These are phyloP conservation scores for Otatea glauca DNA, from an alignment of 176 grass and related monocot species.

Conservation along the genomic window DNA sequence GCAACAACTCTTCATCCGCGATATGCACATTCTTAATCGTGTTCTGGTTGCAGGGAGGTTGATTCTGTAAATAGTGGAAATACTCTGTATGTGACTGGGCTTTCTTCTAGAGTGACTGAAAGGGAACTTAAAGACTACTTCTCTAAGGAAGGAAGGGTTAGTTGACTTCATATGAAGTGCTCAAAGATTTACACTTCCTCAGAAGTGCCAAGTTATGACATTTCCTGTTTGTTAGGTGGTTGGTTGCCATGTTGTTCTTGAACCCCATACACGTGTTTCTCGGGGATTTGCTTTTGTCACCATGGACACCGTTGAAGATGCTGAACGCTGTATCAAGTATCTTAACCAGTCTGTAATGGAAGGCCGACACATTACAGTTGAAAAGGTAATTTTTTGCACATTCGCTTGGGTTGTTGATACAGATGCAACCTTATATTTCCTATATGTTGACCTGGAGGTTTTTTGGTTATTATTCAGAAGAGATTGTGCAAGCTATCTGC, in stretches of 20 bases:
- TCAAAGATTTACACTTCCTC: not conserved
- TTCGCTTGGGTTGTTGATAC: conserved; percentile 25
- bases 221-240: conserved; percentile 51
- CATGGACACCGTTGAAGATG: conserved; percentile 75
- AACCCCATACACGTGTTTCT: conserved; percentile 67
- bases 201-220: conserved; percentile 17
- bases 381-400: conserved; percentile 57
- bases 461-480: conserved; percentile 89
- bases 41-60: conserved; percentile 42
- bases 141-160: conserved; percentile 72
- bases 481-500: conserved; percentile 70
- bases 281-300: conserved; percentile 80
- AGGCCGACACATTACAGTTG: conserved; percentile 70
- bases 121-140: conserved; percentile 71
- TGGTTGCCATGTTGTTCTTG: conserved; percentile 67
- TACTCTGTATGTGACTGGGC: conserved; percentile 73
- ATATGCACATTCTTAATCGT: not conserved
- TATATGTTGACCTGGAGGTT: conserved; percentile 69
- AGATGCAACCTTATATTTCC: conserved; percentile 39
- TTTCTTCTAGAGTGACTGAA: conserved; percentile 72
- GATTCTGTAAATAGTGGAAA: conserved; percentile 64
- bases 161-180: conserved; percentile 21
- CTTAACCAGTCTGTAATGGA: conserved; percentile 68
- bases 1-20: conserved; percentile 11
- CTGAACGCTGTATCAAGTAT: conserved; percentile 72